Evolutionary conservation across 305 asterid species (phyloP).

Genomic region (Solanum hybrid): DNA sequence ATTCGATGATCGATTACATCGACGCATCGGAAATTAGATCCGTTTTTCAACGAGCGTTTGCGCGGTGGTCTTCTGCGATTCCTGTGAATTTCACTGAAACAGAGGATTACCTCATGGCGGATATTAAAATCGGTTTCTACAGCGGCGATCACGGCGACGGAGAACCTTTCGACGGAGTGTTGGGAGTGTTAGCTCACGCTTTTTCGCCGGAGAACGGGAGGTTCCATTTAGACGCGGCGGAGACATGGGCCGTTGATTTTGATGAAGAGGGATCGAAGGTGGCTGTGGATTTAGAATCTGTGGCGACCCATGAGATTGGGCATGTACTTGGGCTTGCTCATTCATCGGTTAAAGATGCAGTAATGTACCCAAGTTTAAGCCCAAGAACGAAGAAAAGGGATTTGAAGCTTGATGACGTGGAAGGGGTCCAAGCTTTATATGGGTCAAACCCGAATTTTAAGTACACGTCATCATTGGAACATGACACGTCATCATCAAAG

Average conservation of each 20-base stretch:
- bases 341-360: constrained; percentile 61
- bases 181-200: constrained; percentile 78
- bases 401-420: constrained; percentile 68
- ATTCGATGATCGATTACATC: constrained; percentile 33
- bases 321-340: constrained; percentile 83
- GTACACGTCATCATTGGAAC: constrained; percentile 29
- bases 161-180: constrained; percentile 64
- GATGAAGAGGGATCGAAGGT: constrained; percentile 29
- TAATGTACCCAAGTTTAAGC: constrained; percentile 75
- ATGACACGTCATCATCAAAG: constrained; percentile 38
- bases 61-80: constrained; percentile 72
- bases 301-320: constrained; percentile 79
- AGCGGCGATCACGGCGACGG: constrained; percentile 84
- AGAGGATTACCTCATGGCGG: constrained; percentile 29
- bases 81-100: constrained; percentile 76
- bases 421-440: constrained; percentile 61
- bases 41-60: constrained; percentile 43
- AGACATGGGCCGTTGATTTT: constrained; percentile 70
- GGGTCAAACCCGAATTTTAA: constrained; percentile 74
- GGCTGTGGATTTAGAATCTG: constrained; percentile 79
- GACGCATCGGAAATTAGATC: constrained; percentile 18
- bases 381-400: constrained; percentile 67
- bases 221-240: constrained; percentile 71
- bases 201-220: constrained; percentile 84
- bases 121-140: constrained; percentile 66